Evolutionary conservation across 352 stramenopile genomes (phyloP), one percentile per base, ranked within the genome.

Genomic region (Plasmopara muralis): DNA sequence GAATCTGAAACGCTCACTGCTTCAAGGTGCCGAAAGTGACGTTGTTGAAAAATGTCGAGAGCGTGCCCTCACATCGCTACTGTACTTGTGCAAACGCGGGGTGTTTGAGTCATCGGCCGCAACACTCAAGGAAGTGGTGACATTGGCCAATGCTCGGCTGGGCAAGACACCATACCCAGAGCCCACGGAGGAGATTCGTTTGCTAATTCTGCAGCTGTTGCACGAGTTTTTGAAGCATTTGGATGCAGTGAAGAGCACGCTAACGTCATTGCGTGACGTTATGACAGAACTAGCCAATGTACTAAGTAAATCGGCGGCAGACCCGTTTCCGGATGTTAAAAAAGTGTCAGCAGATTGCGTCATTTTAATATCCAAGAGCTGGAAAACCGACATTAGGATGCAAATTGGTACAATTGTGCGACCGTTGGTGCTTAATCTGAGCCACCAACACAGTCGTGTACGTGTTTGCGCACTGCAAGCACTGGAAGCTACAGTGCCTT

Each of bases 291-390:
- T 91, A 29, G 72, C 72, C 20, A 89, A 90, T 31, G 74, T 70
- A 18, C 44, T 94, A n/a, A 77, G 69, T 40, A 92, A 90, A 60
- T 76, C 72, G 2, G 67, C 74, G 13, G 50, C 83, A 35, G 83
- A 94, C 47, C 71, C 72, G 45, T 94, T 92, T 43, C 81, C 83
- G 10, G 83, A 94, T 35, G 79, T 72, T 44, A 94, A 92, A 63
- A 88, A 89, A 49, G 68, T 83, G 50, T 75, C 72, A 0, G 66
- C 73, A 13, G 81, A 89, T 42, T 83, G 69, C 37, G 65, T 77
- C 34, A 76, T 88, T 30, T 60, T 77, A 15, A 62, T 91, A 9
- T 77, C 74, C 0, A 64, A 49, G 7, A 62, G 47, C 2, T 89
- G 79, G 83, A 68, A 63, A 42, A 55, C 53, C 14, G 70, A 86